Conservation (phyloP, 2,329 filamentous ascomycete species). For the Bipolaris bicolor region DNA sequence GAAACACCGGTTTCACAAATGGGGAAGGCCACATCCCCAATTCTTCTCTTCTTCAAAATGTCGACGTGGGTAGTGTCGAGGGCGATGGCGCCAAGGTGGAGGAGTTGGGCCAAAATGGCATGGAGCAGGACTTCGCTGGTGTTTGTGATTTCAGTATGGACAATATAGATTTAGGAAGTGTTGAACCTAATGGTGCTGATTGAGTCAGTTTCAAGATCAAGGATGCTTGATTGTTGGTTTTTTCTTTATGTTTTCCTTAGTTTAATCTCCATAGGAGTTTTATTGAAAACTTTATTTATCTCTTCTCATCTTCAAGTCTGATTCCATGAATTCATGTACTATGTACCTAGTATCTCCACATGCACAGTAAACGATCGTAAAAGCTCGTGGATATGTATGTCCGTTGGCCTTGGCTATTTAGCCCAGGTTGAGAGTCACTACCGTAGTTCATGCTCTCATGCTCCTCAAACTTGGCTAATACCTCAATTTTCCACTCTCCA, state of each 20-base stretch:
- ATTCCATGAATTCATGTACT: neutral
- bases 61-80: no score
- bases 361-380: constrained; percentile 72
- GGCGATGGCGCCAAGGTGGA: no score
- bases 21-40: no score
- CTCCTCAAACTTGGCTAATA: constrained; percentile 77
- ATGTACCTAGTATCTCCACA: constrained; percentile 59
- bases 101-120: no score
- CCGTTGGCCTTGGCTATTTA: constrained; percentile 33
- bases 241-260: neutral
- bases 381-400: constrained; percentile 75
- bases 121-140: no score
- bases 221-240: neutral
- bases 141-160: no score
- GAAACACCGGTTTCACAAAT: no score
- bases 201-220: no score
- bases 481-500: constrained; percentile 64
- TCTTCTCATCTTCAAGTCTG: neutral
- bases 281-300: no score
- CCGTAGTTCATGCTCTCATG: constrained; percentile 97
- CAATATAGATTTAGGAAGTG: no score
- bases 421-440: constrained; percentile 67
- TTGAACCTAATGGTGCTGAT: no score
- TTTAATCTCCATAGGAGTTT: neutral
- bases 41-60: no score